These are phyloP conservation scores for Pythium diclinum DNA, from an alignment of 352 stramenopile species.

Conservation along the genomic window DNA sequence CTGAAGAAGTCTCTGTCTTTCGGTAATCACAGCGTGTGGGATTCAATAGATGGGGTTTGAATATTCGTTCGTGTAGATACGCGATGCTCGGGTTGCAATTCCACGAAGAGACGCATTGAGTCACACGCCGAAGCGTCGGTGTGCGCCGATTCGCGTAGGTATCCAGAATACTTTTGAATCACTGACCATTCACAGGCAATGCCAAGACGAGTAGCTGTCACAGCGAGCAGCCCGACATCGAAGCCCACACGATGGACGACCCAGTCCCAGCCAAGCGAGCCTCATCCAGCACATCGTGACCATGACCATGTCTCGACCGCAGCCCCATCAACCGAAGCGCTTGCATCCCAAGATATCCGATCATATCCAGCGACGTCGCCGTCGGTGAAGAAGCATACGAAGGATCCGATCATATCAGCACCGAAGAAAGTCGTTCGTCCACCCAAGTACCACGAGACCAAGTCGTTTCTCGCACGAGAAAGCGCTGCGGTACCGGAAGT, in stretches of 20 bases:
- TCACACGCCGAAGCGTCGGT: neutral
- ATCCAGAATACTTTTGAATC: constrained; percentile 4
- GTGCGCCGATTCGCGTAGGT: neutral
- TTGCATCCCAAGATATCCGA: neutral
- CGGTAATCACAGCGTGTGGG: neutral
- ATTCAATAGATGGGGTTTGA: neutral
- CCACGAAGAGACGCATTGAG: neutral
- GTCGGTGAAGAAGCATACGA: neutral
- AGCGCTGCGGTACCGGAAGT: constrained; percentile 16
- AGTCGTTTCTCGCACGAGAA: constrained; percentile 39
- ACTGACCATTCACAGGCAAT: neutral
- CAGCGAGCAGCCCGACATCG: constrained; percentile 1
- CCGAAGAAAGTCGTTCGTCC: constrained; percentile 38
- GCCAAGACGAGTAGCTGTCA: neutral
- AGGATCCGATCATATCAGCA: neutral
- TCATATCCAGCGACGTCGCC: neutral
- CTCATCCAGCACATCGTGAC: neutral
- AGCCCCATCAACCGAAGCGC: neutral
- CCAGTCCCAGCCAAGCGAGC: neutral
- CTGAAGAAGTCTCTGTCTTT: neutral
- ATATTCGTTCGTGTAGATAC: neutral
- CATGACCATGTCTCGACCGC: neutral
- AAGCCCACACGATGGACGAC: neutral
- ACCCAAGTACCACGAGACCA: constrained; percentile 48
- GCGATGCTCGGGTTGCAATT: neutral